Conservation (phyloP, 2,329 filamentous ascomycete species). For the Alternaria angustiovoidea region DNA sequence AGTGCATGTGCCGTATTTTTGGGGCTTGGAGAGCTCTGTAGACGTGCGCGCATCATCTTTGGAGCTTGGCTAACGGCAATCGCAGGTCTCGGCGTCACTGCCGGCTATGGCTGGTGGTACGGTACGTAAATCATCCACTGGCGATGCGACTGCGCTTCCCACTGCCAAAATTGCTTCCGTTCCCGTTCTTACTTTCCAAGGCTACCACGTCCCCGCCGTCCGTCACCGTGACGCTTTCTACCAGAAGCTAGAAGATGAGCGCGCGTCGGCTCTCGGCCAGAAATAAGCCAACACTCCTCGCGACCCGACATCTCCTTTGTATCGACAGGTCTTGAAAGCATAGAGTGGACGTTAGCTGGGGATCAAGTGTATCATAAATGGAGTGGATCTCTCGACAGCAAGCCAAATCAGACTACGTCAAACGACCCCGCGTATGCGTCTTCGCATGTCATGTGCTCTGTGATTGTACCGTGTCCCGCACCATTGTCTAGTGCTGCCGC, state of each 20-base stretch:
- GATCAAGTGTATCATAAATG: constrained; percentile 45
- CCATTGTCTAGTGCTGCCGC: not conserved
- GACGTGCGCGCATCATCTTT: constrained; percentile 8
- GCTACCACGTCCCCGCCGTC: constrained; percentile 71
- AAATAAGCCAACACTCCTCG: constrained; percentile 25
- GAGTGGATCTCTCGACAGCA: constrained; percentile 34
- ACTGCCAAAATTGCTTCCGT: not conserved
- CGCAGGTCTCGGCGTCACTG: constrained; percentile 67
- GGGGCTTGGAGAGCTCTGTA: constrained; percentile 10
- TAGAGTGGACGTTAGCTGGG: constrained; percentile 35
- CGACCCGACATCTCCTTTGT: constrained; percentile 40
- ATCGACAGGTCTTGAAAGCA: constrained; percentile 28
- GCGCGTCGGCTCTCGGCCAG: constrained; percentile 59
- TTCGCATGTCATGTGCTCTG: not conserved
- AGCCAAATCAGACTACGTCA: constrained; percentile 22
- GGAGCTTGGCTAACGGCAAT: constrained; percentile 35
- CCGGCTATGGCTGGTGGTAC: constrained; percentile 74
- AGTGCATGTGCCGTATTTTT: not conserved
- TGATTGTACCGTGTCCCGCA: not conserved
- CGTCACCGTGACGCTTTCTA: constrained; percentile 70
- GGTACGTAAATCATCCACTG: constrained; percentile 54
- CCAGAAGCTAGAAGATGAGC: constrained; percentile 69
- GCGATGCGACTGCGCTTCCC: constrained; percentile 1
- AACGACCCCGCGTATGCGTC: constrained; percentile 3
- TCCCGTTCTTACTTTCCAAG: constrained; percentile 47